Base-by-base conservation (phyloP, 768 basidiomycete species). In the Phylloporus arenicola region DNA sequence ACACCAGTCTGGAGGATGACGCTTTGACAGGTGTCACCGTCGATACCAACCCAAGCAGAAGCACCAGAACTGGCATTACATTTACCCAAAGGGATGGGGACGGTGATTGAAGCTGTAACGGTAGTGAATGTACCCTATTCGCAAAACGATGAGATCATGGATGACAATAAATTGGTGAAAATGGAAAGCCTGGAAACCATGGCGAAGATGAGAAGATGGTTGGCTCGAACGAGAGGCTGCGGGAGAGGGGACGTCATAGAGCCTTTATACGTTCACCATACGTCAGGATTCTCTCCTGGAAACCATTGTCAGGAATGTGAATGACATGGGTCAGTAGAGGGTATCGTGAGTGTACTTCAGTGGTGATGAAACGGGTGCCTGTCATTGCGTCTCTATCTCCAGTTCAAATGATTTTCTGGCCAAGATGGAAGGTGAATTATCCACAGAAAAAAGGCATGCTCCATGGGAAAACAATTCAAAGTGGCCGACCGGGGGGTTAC, bases 1-100 rank as follows among this genome's bases (percentile, higher is more conserved):
- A 62, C 13, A 27, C 60, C 60, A 8, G 58, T 53, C 47, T 63
- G 58, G 44, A 62, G 55, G 43, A 60, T 57, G 13, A 53, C 53
- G 9, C 27, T 29, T 29, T 29, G n/a, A 35, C 55, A 53, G 12
- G 38, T 48, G 31, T 57, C 52, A 47, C 58, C 55, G 7, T 63
- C 61, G n/a, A 63, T 61, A 27, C 61, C 61, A 27, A 63, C 56
- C 59, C 62, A 63, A 25, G 59, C 59, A 49, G 52, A 48, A 20
- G 59, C 54, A 27, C 7, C 27, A 29, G 52, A 54, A 31, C 37
- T n/a, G n/a, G n/a, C n/a, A n/a, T n/a, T n/a, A n/a, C n/a, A n/a
- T n/a, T 4, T 35, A 7, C 62, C 59, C 1, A 45, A 40, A 14
- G 49, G 56, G 17, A 47, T 43, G 16, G 62, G 62, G n/a, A 51